Evolutionary conservation across 768 basidiomycete genomes (phyloP).

Genomic region (Leccinum broughii): DNA sequence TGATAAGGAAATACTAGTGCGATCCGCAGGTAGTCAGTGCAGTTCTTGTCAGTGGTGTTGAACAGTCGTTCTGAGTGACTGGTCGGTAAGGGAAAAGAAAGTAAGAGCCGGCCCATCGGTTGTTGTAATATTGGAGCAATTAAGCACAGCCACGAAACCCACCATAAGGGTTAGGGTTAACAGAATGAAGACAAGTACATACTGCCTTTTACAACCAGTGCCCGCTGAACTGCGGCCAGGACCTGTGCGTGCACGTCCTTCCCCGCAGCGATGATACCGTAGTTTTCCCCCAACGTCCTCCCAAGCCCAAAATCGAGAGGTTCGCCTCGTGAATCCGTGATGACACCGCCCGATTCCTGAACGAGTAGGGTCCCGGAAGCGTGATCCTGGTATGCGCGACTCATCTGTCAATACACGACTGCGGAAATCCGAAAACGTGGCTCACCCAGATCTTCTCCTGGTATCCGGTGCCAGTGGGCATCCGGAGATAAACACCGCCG

Average conservation of each 20-base stretch:
- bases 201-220: slow-evolving; percentile 25
- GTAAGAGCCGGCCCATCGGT: too few species aligned
- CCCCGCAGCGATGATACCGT: slow-evolving; percentile 83
- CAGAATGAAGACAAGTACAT: too few species aligned
- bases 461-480: slow-evolving; percentile 79
- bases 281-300: slow-evolving; percentile 81
- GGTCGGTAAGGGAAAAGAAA: neutral
- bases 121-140: too few species aligned
- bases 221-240: slow-evolving; percentile 71
- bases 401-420: too few species aligned
- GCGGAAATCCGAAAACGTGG: neutral
- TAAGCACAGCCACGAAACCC: slow-evolving; percentile 1
- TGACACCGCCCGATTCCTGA: slow-evolving; percentile 85
- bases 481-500: slow-evolving; percentile 77
- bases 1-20: neutral
- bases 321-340: slow-evolving; percentile 79
- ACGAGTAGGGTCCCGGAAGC: slow-evolving; percentile 84
- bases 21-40: too few species aligned
- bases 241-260: slow-evolving; percentile 68
- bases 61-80: too few species aligned
- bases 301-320: slow-evolving; percentile 86
- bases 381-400: slow-evolving; percentile 65
- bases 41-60: too few species aligned
- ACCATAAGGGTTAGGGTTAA: neutral
- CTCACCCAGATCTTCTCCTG: slow-evolving; percentile 94